These are phyloP conservation scores for Bruguiera gymnorhiza DNA, from an alignment of 345 rosid species.

Conservation along the genomic window DNA sequence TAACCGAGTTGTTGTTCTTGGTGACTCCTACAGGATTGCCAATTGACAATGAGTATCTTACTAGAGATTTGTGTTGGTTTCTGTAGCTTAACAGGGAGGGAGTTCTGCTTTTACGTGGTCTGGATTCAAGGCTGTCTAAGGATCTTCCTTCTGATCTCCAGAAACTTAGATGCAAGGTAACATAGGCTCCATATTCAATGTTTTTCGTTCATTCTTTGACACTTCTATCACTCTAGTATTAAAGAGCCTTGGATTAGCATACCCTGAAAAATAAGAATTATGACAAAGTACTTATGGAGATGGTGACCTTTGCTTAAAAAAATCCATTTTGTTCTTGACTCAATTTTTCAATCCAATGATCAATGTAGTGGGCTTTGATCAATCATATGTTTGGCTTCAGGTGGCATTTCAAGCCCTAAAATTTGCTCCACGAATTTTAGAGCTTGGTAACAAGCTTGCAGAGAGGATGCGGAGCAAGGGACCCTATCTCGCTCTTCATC, in stretches of 20 bases:
- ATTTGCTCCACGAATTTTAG: constrained; percentile 63
- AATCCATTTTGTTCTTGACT: not conserved
- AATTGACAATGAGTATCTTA: constrained; percentile 1
- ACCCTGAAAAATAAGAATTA: too few relatives aligned
- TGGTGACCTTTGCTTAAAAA: not conserved
- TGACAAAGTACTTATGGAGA: not conserved
- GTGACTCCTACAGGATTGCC: constrained; percentile 1
- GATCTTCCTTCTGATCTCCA: constrained; percentile 93
- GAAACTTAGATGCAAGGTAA: constrained; percentile 93
- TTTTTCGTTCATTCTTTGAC: not conserved
- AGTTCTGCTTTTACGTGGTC: constrained; percentile 77
- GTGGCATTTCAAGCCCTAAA: constrained; percentile 80
- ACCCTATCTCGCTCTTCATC: constrained; percentile 87
- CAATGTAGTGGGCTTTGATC: constrained; percentile 1
- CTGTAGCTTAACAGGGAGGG: constrained; percentile 82
- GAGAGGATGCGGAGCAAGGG: constrained; percentile 81
- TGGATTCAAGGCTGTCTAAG: constrained; percentile 92
- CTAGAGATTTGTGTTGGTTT: constrained; percentile 16
- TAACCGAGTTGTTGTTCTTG: constrained; percentile 5
- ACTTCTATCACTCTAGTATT: too few relatives aligned
- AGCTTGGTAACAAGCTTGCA: constrained; percentile 75
- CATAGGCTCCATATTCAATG: not conserved
- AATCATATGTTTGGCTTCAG: constrained; percentile 32
- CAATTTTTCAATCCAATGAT: not conserved
- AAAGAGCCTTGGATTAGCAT: too few relatives aligned